Conservation (phyloP, 2,329 filamentous ascomycete genomes). For the Aureobasidium leucospermi region DNA sequence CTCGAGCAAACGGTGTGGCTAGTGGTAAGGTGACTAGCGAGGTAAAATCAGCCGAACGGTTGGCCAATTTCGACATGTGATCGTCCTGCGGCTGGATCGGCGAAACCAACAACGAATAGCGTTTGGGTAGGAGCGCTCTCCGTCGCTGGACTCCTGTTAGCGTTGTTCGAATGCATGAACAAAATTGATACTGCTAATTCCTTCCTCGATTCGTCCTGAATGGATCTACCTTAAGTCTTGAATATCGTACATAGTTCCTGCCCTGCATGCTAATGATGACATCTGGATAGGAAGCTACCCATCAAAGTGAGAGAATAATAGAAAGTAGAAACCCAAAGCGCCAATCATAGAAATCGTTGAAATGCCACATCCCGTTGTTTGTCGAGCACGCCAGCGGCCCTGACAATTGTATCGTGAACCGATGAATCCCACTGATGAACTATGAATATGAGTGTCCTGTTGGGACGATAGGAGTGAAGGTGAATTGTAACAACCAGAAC, state of each 20-base stretch:
- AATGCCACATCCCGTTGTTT: neutral
- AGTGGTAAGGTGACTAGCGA: neutral
- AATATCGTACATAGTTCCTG: neutral
- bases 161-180: neutral
- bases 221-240: neutral
- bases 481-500: neutral
- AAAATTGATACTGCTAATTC: neutral
- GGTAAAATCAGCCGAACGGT: neutral
- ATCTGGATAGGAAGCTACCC: neutral
- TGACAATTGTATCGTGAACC: neutral
- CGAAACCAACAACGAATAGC: neutral
- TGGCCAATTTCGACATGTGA: neutral
- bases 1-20: neutral
- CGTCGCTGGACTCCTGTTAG: neutral
- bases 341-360: neutral
- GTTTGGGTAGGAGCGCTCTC: neutral
- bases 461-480: neutral
- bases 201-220: neutral
- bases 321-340: neutral
- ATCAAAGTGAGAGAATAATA: neutral
- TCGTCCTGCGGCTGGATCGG: neutral
- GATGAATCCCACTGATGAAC: neutral
- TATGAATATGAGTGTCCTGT: slow-evolving; percentile 18
- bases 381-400: slow-evolving; percentile 6
- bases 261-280: neutral